Conservation (phyloP, 2,329 filamentous ascomycete species). For the Penicillium sp. region DNA sequence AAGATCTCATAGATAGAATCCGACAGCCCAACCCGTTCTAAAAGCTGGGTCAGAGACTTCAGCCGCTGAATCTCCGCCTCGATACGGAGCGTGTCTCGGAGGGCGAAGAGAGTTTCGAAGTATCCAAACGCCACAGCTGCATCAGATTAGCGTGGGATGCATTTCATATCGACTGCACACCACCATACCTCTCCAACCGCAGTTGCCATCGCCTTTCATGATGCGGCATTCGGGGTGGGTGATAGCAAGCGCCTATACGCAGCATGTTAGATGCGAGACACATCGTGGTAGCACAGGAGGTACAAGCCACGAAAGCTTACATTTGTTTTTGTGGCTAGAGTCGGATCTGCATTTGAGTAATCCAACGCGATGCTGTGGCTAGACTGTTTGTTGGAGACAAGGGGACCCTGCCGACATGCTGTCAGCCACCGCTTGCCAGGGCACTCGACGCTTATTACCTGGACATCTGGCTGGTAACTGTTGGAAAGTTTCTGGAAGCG, state of each 20-base stretch:
- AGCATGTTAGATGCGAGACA: slow-evolving; percentile 1
- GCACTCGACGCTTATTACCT: slow-evolving; percentile 38
- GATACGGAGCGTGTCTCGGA: slow-evolving; percentile 64
- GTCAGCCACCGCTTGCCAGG: slow-evolving; percentile 23
- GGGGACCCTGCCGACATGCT: slow-evolving; percentile 63
- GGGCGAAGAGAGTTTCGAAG: slow-evolving; percentile 77
- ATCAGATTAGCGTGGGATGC: slow-evolving; percentile 10
- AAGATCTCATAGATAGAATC: slow-evolving; percentile 78
- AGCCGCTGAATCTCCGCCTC: slow-evolving; percentile 71
- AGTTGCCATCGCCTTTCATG: slow-evolving; percentile 90
- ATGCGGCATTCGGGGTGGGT: slow-evolving; percentile 86
- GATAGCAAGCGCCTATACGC: slow-evolving; percentile 67
- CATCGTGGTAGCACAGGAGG: background rate
- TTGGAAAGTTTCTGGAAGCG: slow-evolving; percentile 63
- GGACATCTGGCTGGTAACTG: slow-evolving; percentile 58
- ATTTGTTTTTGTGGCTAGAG: slow-evolving; percentile 82
- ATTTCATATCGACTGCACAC: slow-evolving; percentile 1
- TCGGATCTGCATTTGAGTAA: slow-evolving; percentile 82
- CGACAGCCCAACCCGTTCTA: slow-evolving; percentile 68
- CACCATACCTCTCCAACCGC: slow-evolving; percentile 90
- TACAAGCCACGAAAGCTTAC: slow-evolving; percentile 48
- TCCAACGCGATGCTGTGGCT: slow-evolving; percentile 77
- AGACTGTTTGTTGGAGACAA: slow-evolving; percentile 75
- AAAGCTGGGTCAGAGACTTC: slow-evolving; percentile 66
- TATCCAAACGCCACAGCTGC: slow-evolving; percentile 89